Evolutionary conservation across 331 rosid genomes (phyloP), one percentile per base, ranked within the genome.

Genomic region (Cydonia oblonga): DNA sequence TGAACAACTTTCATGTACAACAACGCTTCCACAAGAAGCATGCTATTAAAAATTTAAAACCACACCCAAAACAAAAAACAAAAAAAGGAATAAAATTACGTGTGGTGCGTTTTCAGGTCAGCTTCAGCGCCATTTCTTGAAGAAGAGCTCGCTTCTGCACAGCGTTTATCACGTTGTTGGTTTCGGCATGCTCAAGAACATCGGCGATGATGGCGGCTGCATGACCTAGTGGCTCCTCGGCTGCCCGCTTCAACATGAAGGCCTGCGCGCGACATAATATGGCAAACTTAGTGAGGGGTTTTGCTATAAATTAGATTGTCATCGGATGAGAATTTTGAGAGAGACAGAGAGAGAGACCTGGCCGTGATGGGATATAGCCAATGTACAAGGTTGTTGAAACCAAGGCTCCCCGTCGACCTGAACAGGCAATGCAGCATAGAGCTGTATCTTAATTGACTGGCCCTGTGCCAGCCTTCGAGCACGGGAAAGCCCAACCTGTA

Each of bases 381-480:
- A 78, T 66, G 86, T 91, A 74, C 96, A 95, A 18, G 89, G 86
- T 58, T 78, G 67, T 88, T 95, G 97, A 83, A 79, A 81, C 99
- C 99, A 95, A 70, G 97, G 99, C 69, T 95, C 99, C 72, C 99
- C 99, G 80, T 95, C 99, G 78, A 95, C 80, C 81, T 95, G 99
- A 74, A 95, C 97, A 70, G 99, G 99, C 65, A 95, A 79, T 68
- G 82, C 73, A 23, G 96, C 90, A 82, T 72, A 88, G 46, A 91
- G 80, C 76, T 79, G 92, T 85, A 95, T 86, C 89, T 87, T 91
- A 74, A 95, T 91, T 63, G 88, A 84, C 81, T 86, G 90, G 57
- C 99, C 99, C 87, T 95, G 99, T 12, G 99, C 99, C 68, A 95
- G 96, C 76, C 99, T 87, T 64, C 96, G 87, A 79, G 99, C 99